Base-by-base conservation (phyloP, 176 grass and related monocot genomes). In the Eleusine indica region DNA sequence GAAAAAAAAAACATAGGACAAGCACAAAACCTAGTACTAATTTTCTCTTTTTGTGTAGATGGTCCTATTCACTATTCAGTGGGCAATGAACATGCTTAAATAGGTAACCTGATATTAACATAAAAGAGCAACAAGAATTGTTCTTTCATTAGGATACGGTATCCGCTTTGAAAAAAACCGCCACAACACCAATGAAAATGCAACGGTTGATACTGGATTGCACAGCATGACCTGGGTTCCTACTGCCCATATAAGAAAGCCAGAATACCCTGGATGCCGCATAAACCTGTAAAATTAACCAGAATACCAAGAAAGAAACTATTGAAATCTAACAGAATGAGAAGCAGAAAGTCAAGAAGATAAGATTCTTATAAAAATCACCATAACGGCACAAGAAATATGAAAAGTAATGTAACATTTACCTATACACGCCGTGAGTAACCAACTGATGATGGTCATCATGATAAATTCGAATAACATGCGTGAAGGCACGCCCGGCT, bases 171-270 rank as follows among this genome's bases (percentile, higher is more conserved):
- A 81, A 83, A 99, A 99, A 87, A 96, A 99, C 53, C 77, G 57
- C 96, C 96, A 96, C 62, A 89, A 8, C n/a, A 92, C 78, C 54
- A 94, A 80, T 29, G 66, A 25, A 56, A 96, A 99, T 86, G 40
- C 77, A 82, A 92, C 37, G 29, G 76, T 58, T 69, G 90, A 99
- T 76, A 94, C 13, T 71, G 96, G 96, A 90, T 99, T 96, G 72
- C 96, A 94, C 39, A 99, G 86, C 93, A 94, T 96, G 84, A 99
- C 84, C 53, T 99, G 91, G 62, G 93, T 99, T 90, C 96, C 96
- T 75, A 91, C 72, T 84, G 86, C 96, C 93, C 91, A 99, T 66
- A 94, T 68, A 85, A 95, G 79, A 74, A 96, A 99, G 46, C 96
- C 96, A 84, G 81, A 90, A 83, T 99, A 99, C 15, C 96, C 86